A percentile compares a stretch with the other conserved stretches of the same genome.
Evolutionary conservation across 805 yeast genomes (phyloP).

Genomic region (Myxozyma lipomycoides): DNA sequence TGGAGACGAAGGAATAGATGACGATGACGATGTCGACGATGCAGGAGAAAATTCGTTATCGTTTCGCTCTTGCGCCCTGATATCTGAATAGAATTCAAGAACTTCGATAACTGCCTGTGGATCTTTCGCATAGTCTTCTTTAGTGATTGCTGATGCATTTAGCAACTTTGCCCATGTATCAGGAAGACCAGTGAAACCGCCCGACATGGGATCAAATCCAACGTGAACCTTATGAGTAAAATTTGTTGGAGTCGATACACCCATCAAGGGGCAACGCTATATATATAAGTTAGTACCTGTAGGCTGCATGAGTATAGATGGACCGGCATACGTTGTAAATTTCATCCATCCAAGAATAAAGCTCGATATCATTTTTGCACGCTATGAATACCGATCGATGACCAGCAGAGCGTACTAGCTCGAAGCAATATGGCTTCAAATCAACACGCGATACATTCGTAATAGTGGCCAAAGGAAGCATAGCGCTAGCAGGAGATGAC

Average conservation of each 20-base stretch:
- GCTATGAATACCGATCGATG: constrained; percentile 62
- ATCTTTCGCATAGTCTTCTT: constrained; percentile 81
- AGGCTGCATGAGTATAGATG: neutral
- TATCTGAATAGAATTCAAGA: constrained; percentile 63
- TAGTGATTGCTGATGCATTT: constrained; percentile 80
- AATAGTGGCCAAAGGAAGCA: constrained; percentile 51
- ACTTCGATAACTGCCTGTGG: constrained; percentile 94
- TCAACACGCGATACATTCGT: constrained; percentile 64
- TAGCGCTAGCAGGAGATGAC: constrained; percentile 10
- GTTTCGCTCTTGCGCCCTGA: constrained; percentile 29
- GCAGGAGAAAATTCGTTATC: constrained; percentile 24
- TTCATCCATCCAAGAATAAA: constrained; percentile 86
- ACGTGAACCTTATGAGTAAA: constrained; percentile 96
- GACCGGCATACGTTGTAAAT: constrained; percentile 43
- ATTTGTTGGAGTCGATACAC: constrained; percentile 87
- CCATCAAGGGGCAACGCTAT: constrained; percentile 39
- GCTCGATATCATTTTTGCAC: constrained; percentile 72
- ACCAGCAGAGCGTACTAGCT: constrained; percentile 47
- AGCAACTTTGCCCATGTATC: constrained; percentile 85
- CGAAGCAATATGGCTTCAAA: constrained; percentile 75
- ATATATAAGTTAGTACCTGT: neutral
- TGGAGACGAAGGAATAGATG: constrained; percentile 19
- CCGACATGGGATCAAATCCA: constrained; percentile 77
- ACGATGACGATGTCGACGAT: constrained; percentile 5
- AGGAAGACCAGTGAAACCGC: constrained; percentile 88